Evolutionary conservation across 164 flowering plant genomes (phyloP), one percentile per base, ranked within the genome.

Genomic region (Stephania yunnanensis): DNA sequence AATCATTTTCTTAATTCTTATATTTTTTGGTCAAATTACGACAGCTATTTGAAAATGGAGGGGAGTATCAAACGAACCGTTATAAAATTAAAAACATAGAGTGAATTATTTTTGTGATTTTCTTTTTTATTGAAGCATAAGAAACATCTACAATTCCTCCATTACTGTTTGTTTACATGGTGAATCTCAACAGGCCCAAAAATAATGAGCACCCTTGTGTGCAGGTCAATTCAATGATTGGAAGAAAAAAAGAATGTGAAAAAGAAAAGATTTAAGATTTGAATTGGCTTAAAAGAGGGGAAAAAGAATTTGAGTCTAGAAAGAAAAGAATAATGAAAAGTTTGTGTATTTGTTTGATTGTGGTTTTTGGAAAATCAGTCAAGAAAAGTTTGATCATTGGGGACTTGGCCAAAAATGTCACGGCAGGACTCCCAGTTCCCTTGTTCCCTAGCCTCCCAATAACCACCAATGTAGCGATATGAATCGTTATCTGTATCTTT

Each of bases 361-460:
- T 36, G 42, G 42, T 2, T 36, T 36, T 36, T 36, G 42, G 1
- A 36, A 36, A 36, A 36, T 36, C 42, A 70, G 45, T 79, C 84
- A 7, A 50, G 36, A 8, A 69, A 4, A 36, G 42, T 67, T 10
- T 76, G 80, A 50, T 83, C 83, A 9, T 71, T 20, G 7, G 77
- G 77, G n/a, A 81, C 45, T 68, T 83, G 86, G 64, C 88, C 88
- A 79, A 85, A 85, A 61, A 85, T 85, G 68, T 84, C 83, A 12
- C 85, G 86, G 70, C 88, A 85, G 68, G 81, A 75, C 10, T 78
- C 83, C 88, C 88, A 85, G 10, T 78, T 78, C 11, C 82, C 79
- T 11, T 64, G 30, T 70, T 84, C 83, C 74, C 84, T 77, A 15
- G 86, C 88, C 71, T 85, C 88, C 88, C 88, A 85, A 45, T 85